Percentiles rank a stretch among this genome's conserved stretches.
phyloP scores from a whole-genome alignment of 176 grass and related monocot species.

The Canna indica region DNA sequence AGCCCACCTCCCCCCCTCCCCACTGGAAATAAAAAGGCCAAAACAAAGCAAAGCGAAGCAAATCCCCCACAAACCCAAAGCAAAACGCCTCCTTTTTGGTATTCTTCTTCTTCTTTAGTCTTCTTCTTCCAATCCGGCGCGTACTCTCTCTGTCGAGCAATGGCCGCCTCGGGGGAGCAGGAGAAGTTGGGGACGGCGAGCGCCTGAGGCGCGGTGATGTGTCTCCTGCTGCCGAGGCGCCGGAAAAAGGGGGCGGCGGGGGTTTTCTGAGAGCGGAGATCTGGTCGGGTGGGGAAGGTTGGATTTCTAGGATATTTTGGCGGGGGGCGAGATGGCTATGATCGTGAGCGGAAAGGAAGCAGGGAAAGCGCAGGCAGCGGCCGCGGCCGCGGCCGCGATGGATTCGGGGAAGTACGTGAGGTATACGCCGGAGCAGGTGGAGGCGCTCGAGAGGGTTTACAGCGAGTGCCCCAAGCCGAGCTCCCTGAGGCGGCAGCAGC shows the following conservation, averaged over 20 bases:
- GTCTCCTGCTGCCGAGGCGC: neutral
- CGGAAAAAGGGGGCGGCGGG: constrained; percentile 1
- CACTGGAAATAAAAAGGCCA: neutral
- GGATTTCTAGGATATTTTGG: neutral
- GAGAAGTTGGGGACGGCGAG: neutral
- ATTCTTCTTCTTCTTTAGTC: neutral
- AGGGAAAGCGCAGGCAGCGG: constrained; percentile 21
- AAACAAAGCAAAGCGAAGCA: neutral
- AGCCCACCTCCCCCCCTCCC: neutral
- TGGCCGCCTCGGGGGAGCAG: neutral
- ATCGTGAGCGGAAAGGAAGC: constrained; percentile 20
- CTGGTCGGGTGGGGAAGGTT: neutral
- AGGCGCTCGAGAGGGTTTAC: constrained; percentile 93
- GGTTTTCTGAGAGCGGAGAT: neutral
- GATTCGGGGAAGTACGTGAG: constrained; percentile 93
- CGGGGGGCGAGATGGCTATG: constrained; percentile 38
- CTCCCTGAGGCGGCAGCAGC: constrained; percentile 72
- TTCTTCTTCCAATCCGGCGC: neutral
- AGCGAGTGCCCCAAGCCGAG: constrained; percentile 94
- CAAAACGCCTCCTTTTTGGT: neutral
- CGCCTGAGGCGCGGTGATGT: neutral
- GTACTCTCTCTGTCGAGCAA: neutral
- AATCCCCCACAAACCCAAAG: neutral
- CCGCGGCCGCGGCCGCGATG: constrained; percentile 34
- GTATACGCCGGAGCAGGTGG: constrained; percentile 98